A percentile compares a stretch with the other conserved stretches of the same genome.
phyloP scores from a whole-genome alignment of 352 stramenopile species.

The Blastocystis sp. region DNA sequence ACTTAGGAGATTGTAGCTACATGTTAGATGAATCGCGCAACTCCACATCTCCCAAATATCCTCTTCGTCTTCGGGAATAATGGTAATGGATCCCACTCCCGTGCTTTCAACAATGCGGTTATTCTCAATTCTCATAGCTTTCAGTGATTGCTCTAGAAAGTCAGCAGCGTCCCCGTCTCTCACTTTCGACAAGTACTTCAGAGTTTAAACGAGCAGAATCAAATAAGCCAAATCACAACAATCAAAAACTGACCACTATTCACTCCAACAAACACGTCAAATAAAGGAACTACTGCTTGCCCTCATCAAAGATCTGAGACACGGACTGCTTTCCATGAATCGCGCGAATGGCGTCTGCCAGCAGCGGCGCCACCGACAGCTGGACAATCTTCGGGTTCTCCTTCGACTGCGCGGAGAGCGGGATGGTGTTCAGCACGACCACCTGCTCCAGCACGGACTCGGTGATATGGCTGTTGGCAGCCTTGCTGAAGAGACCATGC shows the following conservation, averaged over 20 bases:
- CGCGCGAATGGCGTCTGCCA: slow-evolving; percentile 97
- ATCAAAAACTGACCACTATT: no score
- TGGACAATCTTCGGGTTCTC: slow-evolving; percentile 91
- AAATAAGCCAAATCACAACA: no score
- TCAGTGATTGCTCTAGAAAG: no score
- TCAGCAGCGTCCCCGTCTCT: no score
- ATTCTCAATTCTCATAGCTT: not conserved
- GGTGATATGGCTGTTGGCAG: slow-evolving; percentile 76
- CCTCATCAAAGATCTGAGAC: slow-evolving; percentile 93
- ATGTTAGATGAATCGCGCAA: not conserved
- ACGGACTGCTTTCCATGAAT: slow-evolving; percentile 99
- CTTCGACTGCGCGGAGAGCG: slow-evolving; percentile 65
- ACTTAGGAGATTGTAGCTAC: slow-evolving; percentile 25
- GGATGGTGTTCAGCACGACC: slow-evolving; percentile 82
- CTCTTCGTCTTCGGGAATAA: slow-evolving; percentile 19
- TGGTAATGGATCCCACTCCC: not conserved
- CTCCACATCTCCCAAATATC: slow-evolving; percentile 37
- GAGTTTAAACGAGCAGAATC: no score
- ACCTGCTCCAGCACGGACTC: slow-evolving; percentile 77
- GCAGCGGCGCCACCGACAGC: slow-evolving; percentile 87
- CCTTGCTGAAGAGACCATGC: slow-evolving; percentile 89
- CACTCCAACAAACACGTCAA: slow-evolving; percentile 5
- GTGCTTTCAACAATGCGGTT: not conserved
- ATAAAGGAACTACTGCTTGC: slow-evolving; percentile 5
- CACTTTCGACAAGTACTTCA: no score